Conservation (phyloP, 2,329 filamentous ascomycete genomes). For the Aulographum hederae region DNA sequence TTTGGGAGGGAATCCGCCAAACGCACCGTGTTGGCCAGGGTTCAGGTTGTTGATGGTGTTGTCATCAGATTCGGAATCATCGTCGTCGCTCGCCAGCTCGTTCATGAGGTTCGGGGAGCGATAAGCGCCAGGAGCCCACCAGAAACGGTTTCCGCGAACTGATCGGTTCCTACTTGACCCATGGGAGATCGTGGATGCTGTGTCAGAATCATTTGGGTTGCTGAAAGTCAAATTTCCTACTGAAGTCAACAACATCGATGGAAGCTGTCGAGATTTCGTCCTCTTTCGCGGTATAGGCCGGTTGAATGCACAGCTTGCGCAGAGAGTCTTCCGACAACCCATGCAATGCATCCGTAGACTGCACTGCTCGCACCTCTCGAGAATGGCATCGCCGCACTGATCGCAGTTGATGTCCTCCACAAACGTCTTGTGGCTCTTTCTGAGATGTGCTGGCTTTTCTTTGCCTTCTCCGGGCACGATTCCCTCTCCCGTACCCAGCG, state of each 20-base stretch:
- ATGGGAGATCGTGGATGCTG: neutral
- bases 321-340: slow-evolving; percentile 40
- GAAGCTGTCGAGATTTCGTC: slow-evolving; percentile 17
- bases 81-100: slow-evolving; percentile 23
- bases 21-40: slow-evolving; percentile 12
- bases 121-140: slow-evolving; percentile 39
- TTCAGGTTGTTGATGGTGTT: too few relatives aligned
- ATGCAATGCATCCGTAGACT: slow-evolving; percentile 43
- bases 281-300: slow-evolving; percentile 27
- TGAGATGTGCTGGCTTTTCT: slow-evolving; percentile 32
- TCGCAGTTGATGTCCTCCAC: slow-evolving; percentile 35
- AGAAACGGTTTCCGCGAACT: slow-evolving; percentile 23
- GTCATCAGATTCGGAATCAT: slow-evolving; percentile 17
- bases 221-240: neutral
- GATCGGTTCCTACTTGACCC: too few relatives aligned
- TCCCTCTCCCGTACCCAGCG: slow-evolving; percentile 29
- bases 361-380: slow-evolving; percentile 40
- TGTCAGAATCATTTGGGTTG: neutral
- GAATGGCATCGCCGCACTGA: slow-evolving; percentile 32
- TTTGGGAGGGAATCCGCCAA: slow-evolving; percentile 22
- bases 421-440: slow-evolving; percentile 33
- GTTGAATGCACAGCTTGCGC: slow-evolving; percentile 40
- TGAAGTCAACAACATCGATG: slow-evolving; percentile 11
- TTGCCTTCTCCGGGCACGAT: slow-evolving; percentile 28
- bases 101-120: slow-evolving; percentile 40